Conservation (phyloP, 1,284 basidiomycete genomes). For the Marasmius fiardii region DNA sequence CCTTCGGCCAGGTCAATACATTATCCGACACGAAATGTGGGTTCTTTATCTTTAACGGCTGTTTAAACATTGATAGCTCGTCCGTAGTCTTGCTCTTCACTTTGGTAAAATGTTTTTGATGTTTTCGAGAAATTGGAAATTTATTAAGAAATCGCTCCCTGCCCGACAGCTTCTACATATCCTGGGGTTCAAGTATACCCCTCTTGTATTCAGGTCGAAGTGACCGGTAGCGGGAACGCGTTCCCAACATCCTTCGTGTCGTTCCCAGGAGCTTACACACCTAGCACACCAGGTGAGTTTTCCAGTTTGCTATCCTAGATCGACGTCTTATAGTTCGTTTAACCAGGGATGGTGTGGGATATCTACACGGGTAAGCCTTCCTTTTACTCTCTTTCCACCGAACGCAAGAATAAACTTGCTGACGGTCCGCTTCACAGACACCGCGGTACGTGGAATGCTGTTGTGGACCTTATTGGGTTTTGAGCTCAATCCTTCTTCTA, state of each 20-base stretch:
- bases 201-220: conserved; percentile 47
- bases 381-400: neutral
- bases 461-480: neutral
- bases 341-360: neutral
- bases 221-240: conserved; percentile 46
- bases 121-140: neutral
- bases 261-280: conserved; percentile 51
- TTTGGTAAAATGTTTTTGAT: conserved; percentile 22
- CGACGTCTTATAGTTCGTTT: neutral
- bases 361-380: neutral
- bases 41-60: conserved; percentile 5
- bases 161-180: conserved; percentile 26
- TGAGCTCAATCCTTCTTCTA: neutral
- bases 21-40: conserved; percentile 48
- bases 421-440: neutral
- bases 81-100: conserved; percentile 37
- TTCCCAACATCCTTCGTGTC: conserved; percentile 47
- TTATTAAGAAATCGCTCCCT: no score
- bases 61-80: neutral
- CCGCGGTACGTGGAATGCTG: neutral
- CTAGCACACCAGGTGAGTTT: conserved; percentile 36
- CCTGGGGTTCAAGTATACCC: conserved; percentile 45
- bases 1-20: conserved; percentile 43
- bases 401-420: neutral
- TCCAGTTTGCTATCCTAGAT: neutral